phyloP scores from a whole-genome alignment of 768 basidiomycete genomes.

The Pisolithus tinctorius region DNA sequence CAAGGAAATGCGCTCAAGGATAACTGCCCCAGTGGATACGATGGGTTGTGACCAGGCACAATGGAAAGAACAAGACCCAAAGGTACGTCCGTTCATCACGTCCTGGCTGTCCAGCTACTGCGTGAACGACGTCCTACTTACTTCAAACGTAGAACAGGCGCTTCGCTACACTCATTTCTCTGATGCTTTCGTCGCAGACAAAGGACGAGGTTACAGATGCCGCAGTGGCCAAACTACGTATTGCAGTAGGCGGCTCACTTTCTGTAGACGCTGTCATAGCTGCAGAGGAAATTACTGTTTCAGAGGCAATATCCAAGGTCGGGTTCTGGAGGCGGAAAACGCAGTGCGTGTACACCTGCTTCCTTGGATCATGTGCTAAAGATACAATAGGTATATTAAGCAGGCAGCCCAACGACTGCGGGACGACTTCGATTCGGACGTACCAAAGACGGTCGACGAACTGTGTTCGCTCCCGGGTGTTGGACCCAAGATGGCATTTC shows the following conservation, averaged over 20 bases:
- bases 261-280: constrained; percentile 62
- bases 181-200: constrained; percentile 96
- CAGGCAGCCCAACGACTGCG: constrained; percentile 61
- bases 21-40: constrained; percentile 84
- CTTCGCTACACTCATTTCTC: constrained; percentile 78
- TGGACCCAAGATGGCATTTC: constrained; percentile 95
- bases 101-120: too few relatives aligned
- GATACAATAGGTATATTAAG: constrained; percentile 55
- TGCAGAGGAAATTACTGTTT: constrained; percentile 57
- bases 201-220: constrained; percentile 86
- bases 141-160: constrained; percentile 55
- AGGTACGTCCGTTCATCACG: constrained; percentile 35
- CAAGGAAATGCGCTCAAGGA: constrained; percentile 64
- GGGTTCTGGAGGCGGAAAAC: constrained; percentile 92
- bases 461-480: constrained; percentile 86
- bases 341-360: constrained; percentile 40
- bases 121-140: neutral
- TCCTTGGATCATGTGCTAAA: neutral
- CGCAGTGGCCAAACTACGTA: constrained; percentile 69
- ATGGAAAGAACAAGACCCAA: constrained; percentile 53
- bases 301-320: constrained; percentile 78
- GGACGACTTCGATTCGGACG: constrained; percentile 73
- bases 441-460: constrained; percentile 84
- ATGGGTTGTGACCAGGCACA: constrained; percentile 84
- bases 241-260: constrained; percentile 71